Evolutionary conservation across 1,284 basidiomycete species (phyloP).

Genomic region (Ceratobasidium sp.): DNA sequence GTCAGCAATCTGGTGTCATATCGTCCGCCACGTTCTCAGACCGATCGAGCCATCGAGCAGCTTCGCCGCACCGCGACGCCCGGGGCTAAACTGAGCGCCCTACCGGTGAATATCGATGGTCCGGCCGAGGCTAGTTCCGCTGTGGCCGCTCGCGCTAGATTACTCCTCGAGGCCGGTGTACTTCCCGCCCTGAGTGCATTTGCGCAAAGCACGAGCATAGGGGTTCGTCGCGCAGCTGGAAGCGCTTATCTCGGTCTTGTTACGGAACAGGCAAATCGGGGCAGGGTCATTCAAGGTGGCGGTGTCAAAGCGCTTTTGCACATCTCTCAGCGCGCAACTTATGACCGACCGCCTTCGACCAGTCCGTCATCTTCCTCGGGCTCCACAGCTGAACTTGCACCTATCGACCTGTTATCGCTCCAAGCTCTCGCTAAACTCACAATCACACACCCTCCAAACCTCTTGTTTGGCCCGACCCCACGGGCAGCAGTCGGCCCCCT

Average conservation of each 20-base stretch:
- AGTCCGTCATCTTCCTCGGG: constrained; percentile 52
- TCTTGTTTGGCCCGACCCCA: constrained; percentile 87
- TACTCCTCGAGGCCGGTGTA: constrained; percentile 69
- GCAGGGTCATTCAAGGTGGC: constrained; percentile 83
- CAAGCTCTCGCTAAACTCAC: constrained; percentile 94
- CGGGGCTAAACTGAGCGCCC: constrained; percentile 32
- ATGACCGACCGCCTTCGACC: constrained; percentile 47
- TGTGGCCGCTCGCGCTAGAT: constrained; percentile 69
- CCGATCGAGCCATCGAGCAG: constrained; percentile 83
- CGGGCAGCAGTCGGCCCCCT: constrained; percentile 85
- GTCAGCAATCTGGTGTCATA: constrained; percentile 78
- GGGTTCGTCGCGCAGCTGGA: constrained; percentile 53
- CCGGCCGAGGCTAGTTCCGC: constrained; percentile 63
- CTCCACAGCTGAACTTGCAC: constrained; percentile 44
- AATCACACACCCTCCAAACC: constrained; percentile 89
- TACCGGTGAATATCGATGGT: constrained; percentile 50
- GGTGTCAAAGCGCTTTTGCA: constrained; percentile 77
- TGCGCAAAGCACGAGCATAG: constrained; percentile 60
- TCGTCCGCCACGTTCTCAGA: constrained; percentile 74
- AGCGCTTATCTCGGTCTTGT: constrained; percentile 76
- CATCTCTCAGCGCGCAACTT: constrained; percentile 63
- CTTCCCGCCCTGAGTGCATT: constrained; percentile 71
- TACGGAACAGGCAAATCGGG: constrained; percentile 80
- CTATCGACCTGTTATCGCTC: constrained; percentile 71
- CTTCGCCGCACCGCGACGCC: constrained; percentile 73